Evolutionary conservation across 2,329 filamentous ascomycete species (phyloP), one percentile per base, ranked within the genome.

Genomic region (Metarhizium sp.): DNA sequence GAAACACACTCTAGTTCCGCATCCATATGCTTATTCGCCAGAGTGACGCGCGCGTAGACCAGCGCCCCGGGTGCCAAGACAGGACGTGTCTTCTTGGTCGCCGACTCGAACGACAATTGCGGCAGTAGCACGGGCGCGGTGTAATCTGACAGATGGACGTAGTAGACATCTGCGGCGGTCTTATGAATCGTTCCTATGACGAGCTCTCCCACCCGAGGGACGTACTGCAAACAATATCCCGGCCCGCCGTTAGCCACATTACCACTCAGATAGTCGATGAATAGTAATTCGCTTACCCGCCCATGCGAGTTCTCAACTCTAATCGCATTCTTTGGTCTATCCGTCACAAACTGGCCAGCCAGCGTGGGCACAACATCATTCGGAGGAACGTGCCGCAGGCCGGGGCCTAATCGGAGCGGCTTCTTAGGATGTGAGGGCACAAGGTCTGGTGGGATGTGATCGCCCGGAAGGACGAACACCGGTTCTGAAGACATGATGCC

Each of bases 1-100:
- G 91, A 90, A 48, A 95, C 86, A 69, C 94, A 97, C 65, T 95
- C 90, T 48, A 99, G 76, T 73, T 97, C 94, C 1, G 90, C 81
- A 66, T 96, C 90, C 74, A 92, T 90, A 70, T 92, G 87, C 60
- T 86, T 85, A 64, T 90, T 87, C 18, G 88, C 86, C 45, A 87
- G 81, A 32, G 81, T 77, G 47, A 99, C 84, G 59, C 92, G 87
- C 42, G 92, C 92, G 73, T 97, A 97, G 40, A 97, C 90, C 32
- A 96, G 75, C 53, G 90, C 84, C 42, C 90, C 90, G 14, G 82
- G 66, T 32, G 78, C 75, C 47, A 97, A 80, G 60, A 89, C 79
- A 0, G 94, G 94, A 1, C 92, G 81, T 2, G 90, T 96, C 74
- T 97, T 97, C 71, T 92, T 94, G 48, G 87, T 90, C 18, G 91